Evolutionary conservation across 768 basidiomycete genomes (phyloP).

Genomic region (Tylopilus felleus): DNA sequence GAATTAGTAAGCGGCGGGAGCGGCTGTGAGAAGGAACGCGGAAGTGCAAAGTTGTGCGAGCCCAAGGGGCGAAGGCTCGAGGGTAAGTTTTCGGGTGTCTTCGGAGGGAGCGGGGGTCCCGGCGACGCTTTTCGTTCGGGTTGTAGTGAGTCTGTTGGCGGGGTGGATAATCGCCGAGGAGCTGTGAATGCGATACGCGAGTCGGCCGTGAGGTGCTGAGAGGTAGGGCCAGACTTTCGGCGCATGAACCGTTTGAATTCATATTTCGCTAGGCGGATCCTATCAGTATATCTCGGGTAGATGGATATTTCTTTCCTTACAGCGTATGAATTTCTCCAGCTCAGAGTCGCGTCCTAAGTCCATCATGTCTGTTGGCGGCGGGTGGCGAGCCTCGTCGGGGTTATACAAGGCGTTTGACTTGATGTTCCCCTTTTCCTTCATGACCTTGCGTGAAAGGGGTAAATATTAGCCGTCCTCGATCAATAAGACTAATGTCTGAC

Average conservation of each 20-base stretch:
- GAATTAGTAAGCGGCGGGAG: conserved; percentile 11
- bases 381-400: conserved; percentile 77
- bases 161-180: conserved; percentile 15
- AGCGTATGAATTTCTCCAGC: conserved; percentile 85
- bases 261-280: conserved; percentile 62
- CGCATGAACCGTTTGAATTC: conserved; percentile 69
- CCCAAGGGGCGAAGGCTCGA: conserved; percentile 14
- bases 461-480: conserved; percentile 7
- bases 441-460: conserved; percentile 45
- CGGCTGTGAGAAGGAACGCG: conserved; percentile 38
- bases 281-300: background rate
- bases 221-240: conserved; percentile 36
- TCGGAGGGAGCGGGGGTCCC: conserved; percentile 27
- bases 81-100: conserved; percentile 26
- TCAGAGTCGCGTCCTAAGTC: conserved; percentile 85
- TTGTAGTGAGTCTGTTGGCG: conserved; percentile 6
- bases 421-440: conserved; percentile 78
- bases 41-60: conserved; percentile 15
- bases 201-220: conserved; percentile 38
- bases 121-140: conserved; percentile 20
- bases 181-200: conserved; percentile 37
- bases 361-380: conserved; percentile 76
- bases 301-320: conserved; percentile 38
- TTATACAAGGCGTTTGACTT: conserved; percentile 80
- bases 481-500: conserved; percentile 40